Percentiles rank a stretch among this genome's conserved stretches.
Evolutionary conservation across 2,329 filamentous ascomycete genomes (phyloP).

Genomic region (Alternaria atra): DNA sequence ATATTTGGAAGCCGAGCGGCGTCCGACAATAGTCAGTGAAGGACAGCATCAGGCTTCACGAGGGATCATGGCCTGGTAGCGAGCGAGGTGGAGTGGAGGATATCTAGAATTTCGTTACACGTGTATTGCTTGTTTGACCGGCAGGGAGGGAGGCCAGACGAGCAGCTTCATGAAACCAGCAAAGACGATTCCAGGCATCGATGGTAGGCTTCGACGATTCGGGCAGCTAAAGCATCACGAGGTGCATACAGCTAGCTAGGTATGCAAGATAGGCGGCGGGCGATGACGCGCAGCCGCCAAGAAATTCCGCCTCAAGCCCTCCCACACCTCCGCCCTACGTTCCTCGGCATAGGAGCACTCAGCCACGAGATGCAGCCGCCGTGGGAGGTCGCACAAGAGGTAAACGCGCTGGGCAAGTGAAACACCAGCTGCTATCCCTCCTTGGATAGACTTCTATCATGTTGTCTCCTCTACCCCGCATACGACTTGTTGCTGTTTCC

Average conservation of each 20-base stretch:
- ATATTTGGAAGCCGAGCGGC: conserved; percentile 11
- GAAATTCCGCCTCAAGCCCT: conserved; percentile 1
- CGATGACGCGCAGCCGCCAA: conserved; percentile 25
- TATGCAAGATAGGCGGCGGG: conserved; percentile 5
- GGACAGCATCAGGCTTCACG: conserved; percentile 35
- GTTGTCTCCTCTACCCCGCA: background rate
- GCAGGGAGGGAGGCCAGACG: background rate
- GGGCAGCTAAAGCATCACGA: conserved; percentile 9
- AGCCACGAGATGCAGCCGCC: conserved; percentile 4
- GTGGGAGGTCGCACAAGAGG: conserved; percentile 6
- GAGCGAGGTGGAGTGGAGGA: background rate
- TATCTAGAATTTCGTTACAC: conserved; percentile 5
- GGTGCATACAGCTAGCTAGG: conserved; percentile 4
- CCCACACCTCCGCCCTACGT: conserved; percentile 1
- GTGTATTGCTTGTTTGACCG: conserved; percentile 4
- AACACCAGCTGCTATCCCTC: background rate
- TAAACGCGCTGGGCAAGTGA: background rate
- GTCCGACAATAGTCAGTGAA: conserved; percentile 14
- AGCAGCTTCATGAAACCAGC: background rate
- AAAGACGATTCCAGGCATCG: background rate
- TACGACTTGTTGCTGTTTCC: background rate
- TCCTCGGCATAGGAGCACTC: conserved; percentile 2
- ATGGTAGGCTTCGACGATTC: conserved; percentile 11
- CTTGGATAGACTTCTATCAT: background rate
- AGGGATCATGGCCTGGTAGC: conserved; percentile 8